phyloP scores from a whole-genome alignment of 2,329 filamentous ascomycete genomes.

The Microsporum canis region DNA sequence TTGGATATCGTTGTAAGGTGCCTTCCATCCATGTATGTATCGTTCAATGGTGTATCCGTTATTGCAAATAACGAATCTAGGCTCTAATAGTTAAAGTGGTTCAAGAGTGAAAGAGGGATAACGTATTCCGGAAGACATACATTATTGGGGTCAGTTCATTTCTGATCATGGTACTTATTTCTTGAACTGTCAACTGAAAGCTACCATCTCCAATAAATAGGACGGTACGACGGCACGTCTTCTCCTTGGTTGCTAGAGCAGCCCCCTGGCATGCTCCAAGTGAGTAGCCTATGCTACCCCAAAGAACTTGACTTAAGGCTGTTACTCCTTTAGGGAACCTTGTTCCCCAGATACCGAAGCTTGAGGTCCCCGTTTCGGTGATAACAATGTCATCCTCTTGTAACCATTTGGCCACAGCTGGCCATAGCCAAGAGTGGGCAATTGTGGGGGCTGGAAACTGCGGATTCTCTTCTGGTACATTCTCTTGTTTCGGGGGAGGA shows the following conservation, averaged over 20 bases:
- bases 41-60: slow-evolving; percentile 79
- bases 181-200: slow-evolving; percentile 73
- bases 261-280: slow-evolving; percentile 47
- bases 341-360: slow-evolving; percentile 43
- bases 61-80: slow-evolving; percentile 62
- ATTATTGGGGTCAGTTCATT: slow-evolving; percentile 61
- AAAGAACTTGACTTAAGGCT: slow-evolving; percentile 44
- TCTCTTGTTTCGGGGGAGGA: slow-evolving; percentile 44
- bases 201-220: slow-evolving; percentile 76
- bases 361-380: slow-evolving; percentile 48
- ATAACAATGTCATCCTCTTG: slow-evolving; percentile 45
- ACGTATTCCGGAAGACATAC: slow-evolving; percentile 34
- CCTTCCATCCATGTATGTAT: slow-evolving; percentile 69
- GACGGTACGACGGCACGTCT: slow-evolving; percentile 48
- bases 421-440: slow-evolving; percentile 41
- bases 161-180: slow-evolving; percentile 69
- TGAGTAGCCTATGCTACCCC: slow-evolving; percentile 52
- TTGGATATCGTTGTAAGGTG: slow-evolving; percentile 64
- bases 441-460: slow-evolving; percentile 29
- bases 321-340: slow-evolving; percentile 39
- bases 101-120: not conserved
- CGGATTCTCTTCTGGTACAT: slow-evolving; percentile 34
- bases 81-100: not conserved
- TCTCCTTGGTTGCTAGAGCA: slow-evolving; percentile 39
- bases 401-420: slow-evolving; percentile 38